Evolutionary conservation across 345 rosid genomes (phyloP).

Genomic region (Lagerstroemia speciosa): DNA sequence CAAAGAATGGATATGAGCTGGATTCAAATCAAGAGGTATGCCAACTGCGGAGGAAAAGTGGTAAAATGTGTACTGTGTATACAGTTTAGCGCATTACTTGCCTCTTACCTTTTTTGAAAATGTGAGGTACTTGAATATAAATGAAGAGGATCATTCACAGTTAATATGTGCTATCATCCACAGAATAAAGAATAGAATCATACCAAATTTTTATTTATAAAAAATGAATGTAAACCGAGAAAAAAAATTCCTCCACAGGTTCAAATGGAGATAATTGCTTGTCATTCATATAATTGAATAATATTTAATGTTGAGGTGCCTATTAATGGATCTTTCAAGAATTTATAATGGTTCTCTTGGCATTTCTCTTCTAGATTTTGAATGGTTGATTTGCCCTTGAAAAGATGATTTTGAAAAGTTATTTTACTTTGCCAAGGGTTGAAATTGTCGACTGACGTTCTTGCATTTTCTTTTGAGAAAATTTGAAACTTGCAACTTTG

Average conservation of each 20-base stretch:
- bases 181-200: too few species aligned
- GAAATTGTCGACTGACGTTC: not conserved
- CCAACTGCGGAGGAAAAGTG: conserved; percentile 4
- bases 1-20: conserved; percentile 90
- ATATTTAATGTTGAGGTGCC: not conserved
- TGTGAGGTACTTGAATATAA: not conserved
- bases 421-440: not conserved
- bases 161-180: too few species aligned
- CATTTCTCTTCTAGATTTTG: not conserved
- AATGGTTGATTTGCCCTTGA: not conserved
- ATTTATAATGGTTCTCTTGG: not conserved
- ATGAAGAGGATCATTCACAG: too few species aligned
- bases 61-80: not conserved
- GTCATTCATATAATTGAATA: not conserved
- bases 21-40: conserved; percentile 94
- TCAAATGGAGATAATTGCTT: not conserved
- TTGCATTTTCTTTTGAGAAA: not conserved
- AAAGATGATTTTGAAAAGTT: not conserved
- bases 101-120: not conserved
- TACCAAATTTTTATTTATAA: too few species aligned
- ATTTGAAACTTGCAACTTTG: not conserved
- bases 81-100: not conserved
- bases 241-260: not conserved
- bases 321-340: not conserved
- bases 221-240: too few species aligned